Evolutionary conservation across 768 basidiomycete species (phyloP), one percentile per base, ranked within the genome.

Genomic region (Leccinellum luteum): DNA sequence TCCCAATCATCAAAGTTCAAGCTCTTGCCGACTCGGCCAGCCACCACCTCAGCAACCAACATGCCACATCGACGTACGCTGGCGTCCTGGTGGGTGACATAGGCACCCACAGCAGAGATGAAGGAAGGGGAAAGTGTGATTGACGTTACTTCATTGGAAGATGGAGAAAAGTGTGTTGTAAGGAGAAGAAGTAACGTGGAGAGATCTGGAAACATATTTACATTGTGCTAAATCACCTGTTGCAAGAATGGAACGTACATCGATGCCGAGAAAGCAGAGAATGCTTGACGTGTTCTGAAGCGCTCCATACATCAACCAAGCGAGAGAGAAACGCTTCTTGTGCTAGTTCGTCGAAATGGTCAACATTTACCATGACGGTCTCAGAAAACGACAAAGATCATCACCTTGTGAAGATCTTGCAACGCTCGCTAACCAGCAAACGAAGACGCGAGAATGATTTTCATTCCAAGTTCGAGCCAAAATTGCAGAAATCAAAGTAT

Each of bases 51-150:
- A 1, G 91, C 96, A 1, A 84, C 85, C 32, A 98, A 80, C 94
- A 99, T 96, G 3, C 97, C 97, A 63, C 93, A 90, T 25, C 87
- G 81, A 4, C 96, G 86, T 19, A 97, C 81, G 4, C 85, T 78
- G 1, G 77, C 73, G 53, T 96, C 92, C 6, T 86, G 73, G 71
- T 96, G 92, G 1, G 79, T 79, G 47, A 99, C 84, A 66, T 97
- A 98, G 6, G 74, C 72, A 6, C 86, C 82, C 48, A 97, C 79
- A 13, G 84, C 84, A 21, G 76, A 74, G 60, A 98, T 79, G 66
- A 98, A 87, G 1, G 76, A 57, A 5, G 85, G 75, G 13, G 83
- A 85, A 30, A 81, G 70, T 3, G 84, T 79, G 4, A 89, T 70
- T 9, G 75, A 71, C 32, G 72, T 65, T 13, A 85, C 60, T 28